Percentiles rank a stretch among this genome's conserved stretches.
phyloP scores from a whole-genome alignment of 2,329 filamentous ascomycete species.

The Penicillium aurantiogriseum region DNA sequence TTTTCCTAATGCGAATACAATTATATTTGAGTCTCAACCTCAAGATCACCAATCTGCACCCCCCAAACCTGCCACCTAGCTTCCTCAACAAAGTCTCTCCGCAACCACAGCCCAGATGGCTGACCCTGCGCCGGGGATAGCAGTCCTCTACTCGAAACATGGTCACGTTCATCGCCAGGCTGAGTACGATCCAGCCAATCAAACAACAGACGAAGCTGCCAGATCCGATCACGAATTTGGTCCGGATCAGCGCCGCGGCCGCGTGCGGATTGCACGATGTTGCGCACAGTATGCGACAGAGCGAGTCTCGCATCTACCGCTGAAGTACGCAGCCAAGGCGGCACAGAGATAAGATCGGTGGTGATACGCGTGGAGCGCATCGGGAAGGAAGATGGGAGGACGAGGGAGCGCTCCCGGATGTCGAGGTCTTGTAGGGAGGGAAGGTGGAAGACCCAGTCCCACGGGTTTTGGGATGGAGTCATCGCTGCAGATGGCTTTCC shows the following conservation, averaged over 20 bases:
- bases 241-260: constrained; percentile 39
- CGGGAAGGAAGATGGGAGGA: constrained; percentile 52
- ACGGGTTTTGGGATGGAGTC: constrained; percentile 46
- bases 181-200: constrained; percentile 59
- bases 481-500: constrained; percentile 24
- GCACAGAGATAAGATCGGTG: constrained; percentile 44
- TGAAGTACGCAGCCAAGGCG: constrained; percentile 56
- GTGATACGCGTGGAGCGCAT: constrained; percentile 24
- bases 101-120: constrained; percentile 38
- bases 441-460: constrained; percentile 74
- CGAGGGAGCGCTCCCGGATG: constrained; percentile 64
- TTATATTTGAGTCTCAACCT: not conserved
- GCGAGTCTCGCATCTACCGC: constrained; percentile 71
- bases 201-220: constrained; percentile 64
- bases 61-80: constrained; percentile 45
- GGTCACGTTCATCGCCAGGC: constrained; percentile 10
- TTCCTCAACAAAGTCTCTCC: constrained; percentile 42
- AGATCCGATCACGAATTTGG: constrained; percentile 56
- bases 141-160: not conserved
- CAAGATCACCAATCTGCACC: constrained; percentile 33
- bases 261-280: constrained; percentile 32
- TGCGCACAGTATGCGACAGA: constrained; percentile 53
- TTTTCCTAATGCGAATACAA: not conserved
- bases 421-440: constrained; percentile 54
- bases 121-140: constrained; percentile 4